Percentiles rank a stretch among this genome's conserved stretches.
Evolutionary conservation across 768 basidiomycete species (phyloP).

Genomic region (Xanthoconium stramineum): DNA sequence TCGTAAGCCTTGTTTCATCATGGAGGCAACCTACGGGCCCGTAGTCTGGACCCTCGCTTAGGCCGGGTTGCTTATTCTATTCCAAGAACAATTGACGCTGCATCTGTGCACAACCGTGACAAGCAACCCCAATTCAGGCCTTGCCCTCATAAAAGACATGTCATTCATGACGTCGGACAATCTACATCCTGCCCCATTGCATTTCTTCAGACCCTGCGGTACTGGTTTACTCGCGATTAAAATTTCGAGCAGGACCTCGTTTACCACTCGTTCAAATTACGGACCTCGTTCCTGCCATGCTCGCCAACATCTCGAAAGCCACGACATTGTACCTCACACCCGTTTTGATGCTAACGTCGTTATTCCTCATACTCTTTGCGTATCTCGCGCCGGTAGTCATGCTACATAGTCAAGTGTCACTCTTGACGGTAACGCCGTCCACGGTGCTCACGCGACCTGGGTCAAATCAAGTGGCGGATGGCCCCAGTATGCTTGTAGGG

Average conservation of each 20-base stretch:
- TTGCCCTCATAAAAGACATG: slow-evolving; percentile 17
- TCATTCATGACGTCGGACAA: slow-evolving; percentile 1
- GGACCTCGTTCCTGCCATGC: slow-evolving; percentile 42
- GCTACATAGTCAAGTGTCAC: slow-evolving; percentile 58
- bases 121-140: slow-evolving; percentile 10
- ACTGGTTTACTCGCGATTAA: slow-evolving; percentile 21
- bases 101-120: neutral
- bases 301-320: slow-evolving; percentile 66
- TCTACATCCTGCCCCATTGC: neutral
- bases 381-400: slow-evolving; percentile 65
- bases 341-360: slow-evolving; percentile 59
- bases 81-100: slow-evolving; percentile 14
- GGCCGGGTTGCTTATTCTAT: neutral
- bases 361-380: slow-evolving; percentile 63
- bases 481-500: slow-evolving; percentile 67
- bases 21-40: neutral
- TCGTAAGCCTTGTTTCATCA: neutral
- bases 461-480: slow-evolving; percentile 44
- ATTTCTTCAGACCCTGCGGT: slow-evolving; percentile 13
- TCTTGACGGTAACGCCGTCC: slow-evolving; percentile 64
- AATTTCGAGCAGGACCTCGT: slow-evolving; percentile 21
- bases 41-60: neutral
- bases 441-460: slow-evolving; percentile 37
- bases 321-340: slow-evolving; percentile 67
- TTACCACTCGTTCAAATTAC: neutral